phyloP scores from a whole-genome alignment of 352 stramenopile species.

The Phytophthora aleatoria region DNA sequence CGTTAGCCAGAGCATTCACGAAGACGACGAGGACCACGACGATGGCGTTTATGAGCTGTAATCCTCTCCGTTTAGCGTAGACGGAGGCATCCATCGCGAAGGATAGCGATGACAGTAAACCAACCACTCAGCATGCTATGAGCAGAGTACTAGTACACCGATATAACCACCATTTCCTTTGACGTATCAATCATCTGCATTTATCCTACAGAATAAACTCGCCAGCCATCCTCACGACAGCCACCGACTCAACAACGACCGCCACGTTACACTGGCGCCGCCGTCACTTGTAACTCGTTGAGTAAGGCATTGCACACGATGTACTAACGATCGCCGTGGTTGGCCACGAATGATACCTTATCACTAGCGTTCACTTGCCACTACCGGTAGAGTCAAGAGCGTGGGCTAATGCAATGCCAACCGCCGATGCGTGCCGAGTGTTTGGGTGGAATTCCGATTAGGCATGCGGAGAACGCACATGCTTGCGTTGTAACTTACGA shows the following conservation, averaged over 20 bases:
- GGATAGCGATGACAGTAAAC: slow-evolving; percentile 24
- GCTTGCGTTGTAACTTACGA: not conserved
- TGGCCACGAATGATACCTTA: not conserved
- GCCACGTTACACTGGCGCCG: not conserved
- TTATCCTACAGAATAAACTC: too few relatives aligned
- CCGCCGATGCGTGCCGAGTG: slow-evolving; percentile 6
- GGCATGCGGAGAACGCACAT: slow-evolving; percentile 3
- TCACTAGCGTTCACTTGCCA: not conserved
- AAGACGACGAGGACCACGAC: slow-evolving; percentile 32
- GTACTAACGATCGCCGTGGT: not conserved
- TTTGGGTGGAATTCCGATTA: slow-evolving; percentile 6
- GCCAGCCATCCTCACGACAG: too few relatives aligned
- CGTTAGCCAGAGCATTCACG: slow-evolving; percentile 25
- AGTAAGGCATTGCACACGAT: not conserved
- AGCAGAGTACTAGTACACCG: slow-evolving; percentile 20
- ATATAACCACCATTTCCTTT: slow-evolving; percentile 3
- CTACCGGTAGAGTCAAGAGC: slow-evolving; percentile 6
- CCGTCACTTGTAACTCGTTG: not conserved
- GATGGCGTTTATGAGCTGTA: slow-evolving; percentile 41
- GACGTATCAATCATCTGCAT: slow-evolving; percentile 6
- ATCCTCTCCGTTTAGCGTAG: slow-evolving; percentile 5
- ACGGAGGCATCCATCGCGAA: slow-evolving; percentile 24
- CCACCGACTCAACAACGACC: not conserved
- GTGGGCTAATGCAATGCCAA: not conserved
- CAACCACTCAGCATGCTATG: slow-evolving; percentile 24